Conservation (phyloP, 352 stramenopile genomes). For the Phytophthora macrochlamydospora region DNA sequence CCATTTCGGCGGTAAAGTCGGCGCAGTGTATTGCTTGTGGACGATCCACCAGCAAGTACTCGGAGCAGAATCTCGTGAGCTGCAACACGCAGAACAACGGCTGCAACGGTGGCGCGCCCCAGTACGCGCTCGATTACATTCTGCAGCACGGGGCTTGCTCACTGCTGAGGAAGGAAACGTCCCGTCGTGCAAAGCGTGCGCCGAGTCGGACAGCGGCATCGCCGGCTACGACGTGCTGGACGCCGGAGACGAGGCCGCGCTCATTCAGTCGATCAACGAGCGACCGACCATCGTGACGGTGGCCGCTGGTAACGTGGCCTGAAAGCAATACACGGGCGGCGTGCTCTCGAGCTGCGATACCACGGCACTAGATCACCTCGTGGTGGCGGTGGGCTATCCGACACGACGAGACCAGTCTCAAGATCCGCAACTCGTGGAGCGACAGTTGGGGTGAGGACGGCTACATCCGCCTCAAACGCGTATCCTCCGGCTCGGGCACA, state of each 20-base stretch:
- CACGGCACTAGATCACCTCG: slow-evolving; percentile 94
- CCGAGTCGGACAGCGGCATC: slow-evolving; percentile 20
- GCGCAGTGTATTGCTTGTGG: slow-evolving; percentile 75
- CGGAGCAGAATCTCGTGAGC: slow-evolving; percentile 90
- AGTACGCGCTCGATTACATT: slow-evolving; percentile 91
- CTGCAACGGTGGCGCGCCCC: slow-evolving; percentile 86
- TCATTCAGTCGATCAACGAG: slow-evolving; percentile 85
- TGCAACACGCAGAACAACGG: slow-evolving; percentile 86
- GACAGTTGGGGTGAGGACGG: slow-evolving; percentile 89
- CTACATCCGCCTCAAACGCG: slow-evolving; percentile 91
- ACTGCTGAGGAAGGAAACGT: slow-evolving; percentile 33
- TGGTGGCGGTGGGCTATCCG: slow-evolving; percentile 93
- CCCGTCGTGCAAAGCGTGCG: slow-evolving; percentile 27
- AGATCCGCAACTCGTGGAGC: slow-evolving; percentile 98
- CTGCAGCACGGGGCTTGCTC: slow-evolving; percentile 75
- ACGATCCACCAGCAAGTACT: slow-evolving; percentile 72
- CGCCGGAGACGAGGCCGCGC: slow-evolving; percentile 53
- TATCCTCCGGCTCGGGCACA: slow-evolving; percentile 45
- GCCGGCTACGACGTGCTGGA: slow-evolving; percentile 61
- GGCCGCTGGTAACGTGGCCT: slow-evolving; percentile 90
- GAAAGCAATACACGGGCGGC: slow-evolving; percentile 95
- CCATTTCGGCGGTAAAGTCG: slow-evolving; percentile 87
- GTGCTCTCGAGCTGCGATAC: slow-evolving; percentile 80
- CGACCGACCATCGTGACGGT: slow-evolving; percentile 94
- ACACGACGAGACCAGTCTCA: slow-evolving; percentile 71